Base-by-base conservation (phyloP, 306 rosid genomes). In the Inga laurina region DNA sequence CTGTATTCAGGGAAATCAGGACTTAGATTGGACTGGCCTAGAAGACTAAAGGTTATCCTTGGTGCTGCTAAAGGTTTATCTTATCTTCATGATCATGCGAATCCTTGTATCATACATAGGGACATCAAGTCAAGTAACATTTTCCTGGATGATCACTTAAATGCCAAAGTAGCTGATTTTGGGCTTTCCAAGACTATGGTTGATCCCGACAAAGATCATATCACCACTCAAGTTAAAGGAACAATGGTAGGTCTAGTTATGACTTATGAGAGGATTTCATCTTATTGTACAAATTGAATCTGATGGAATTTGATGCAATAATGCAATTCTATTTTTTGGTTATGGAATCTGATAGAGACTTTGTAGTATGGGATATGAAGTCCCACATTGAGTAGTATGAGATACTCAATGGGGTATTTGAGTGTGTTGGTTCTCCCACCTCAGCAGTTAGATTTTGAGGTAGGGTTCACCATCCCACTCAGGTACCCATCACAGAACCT, bases 21-120 rank as follows among this genome's bases (percentile, higher is more conserved):
- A 37, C 82, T 86, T 22, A 65, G 64, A 67, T 77, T 92, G 82
- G 89, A 86, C 43, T 92, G 97, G 97, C 79, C 70, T 43, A 89
- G 87, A 81, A 88, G 94, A 80, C 90, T 90, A 10, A 79, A 73
- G 80, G 73, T 89, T 41, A 84, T 91, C 22, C 84, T 88, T 78
- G 30, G 92, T 76, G 81, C 91, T 15, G 97, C 95, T 1, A 87
- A 85, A 81, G 97, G 97, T 19, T 79, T 93, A 66, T 75, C 91
- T n/a, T 91, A 90, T 83, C 93, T 92, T 35, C 97, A 92, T 62
- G 93, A 89, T 54, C 90, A 76, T 71, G 93, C 91, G 1, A 75
- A 86, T 56, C 97, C 97, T 65, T 89, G 93, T 19, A 91, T 91
- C 51, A 91, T 90, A 84, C 97, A 93, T 75, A 85, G 97, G 62